Conservation (phyloP, 352 stramenopile species). For the Detonula confervacea region DNA sequence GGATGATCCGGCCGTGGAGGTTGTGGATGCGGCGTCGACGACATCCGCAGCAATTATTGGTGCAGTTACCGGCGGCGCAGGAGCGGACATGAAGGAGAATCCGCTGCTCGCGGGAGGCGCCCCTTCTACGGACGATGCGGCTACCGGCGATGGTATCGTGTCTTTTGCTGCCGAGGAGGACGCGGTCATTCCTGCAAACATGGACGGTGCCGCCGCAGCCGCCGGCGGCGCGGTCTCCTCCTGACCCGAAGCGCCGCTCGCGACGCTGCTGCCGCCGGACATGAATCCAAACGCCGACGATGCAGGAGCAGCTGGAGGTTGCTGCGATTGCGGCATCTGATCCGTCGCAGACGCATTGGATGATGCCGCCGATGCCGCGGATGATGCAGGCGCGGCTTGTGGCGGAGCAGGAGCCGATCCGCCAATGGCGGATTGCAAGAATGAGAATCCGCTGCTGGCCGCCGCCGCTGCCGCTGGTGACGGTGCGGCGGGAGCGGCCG, state of each 20-base stretch:
- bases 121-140: constrained; percentile 2
- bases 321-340: background rate
- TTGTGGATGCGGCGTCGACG: background rate
- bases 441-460: constrained; percentile 57
- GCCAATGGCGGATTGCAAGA: constrained; percentile 35
- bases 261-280: background rate
- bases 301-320: background rate
- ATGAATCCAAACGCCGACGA: constrained; percentile 41
- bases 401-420: background rate
- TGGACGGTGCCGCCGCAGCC: background rate
- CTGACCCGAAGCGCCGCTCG: background rate
- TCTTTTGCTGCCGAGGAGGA: background rate
- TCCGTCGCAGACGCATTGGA: too few species aligned
- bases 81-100: constrained; percentile 43
- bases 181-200: constrained; percentile 14
- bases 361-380: background rate
- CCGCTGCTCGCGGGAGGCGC: constrained; percentile 18
- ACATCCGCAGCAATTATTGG: background rate
- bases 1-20: constrained; percentile 29
- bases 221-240: background rate
- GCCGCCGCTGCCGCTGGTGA: constrained; percentile 8
- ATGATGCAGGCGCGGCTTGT: background rate
- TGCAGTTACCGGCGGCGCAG: background rate
- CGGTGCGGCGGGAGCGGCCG: constrained; percentile 7
- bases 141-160: too few species aligned